phyloP scores from a whole-genome alignment of 768 basidiomycete genomes.

The Phanerodontia chrysosporium region DNA sequence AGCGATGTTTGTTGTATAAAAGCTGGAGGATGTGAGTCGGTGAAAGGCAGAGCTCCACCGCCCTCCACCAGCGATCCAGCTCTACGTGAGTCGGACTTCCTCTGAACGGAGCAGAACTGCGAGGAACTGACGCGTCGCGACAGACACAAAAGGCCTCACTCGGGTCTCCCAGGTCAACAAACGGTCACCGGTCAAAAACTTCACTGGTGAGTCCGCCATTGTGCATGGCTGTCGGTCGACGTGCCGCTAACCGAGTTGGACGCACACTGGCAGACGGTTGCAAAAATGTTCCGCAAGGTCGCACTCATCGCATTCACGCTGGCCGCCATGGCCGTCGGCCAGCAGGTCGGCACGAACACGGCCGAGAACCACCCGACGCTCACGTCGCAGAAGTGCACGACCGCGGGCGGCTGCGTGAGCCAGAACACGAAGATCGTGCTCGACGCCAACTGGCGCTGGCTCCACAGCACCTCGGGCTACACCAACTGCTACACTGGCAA shows the following conservation, averaged over 20 bases:
- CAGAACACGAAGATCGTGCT: slow-evolving; percentile 31
- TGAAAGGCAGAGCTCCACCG: slow-evolving; percentile 5
- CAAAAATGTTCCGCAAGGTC: slow-evolving; percentile 21
- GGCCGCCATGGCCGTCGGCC: slow-evolving; percentile 36
- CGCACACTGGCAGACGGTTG: background rate
- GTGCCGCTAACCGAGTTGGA: too few relatives aligned
- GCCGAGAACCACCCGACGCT: slow-evolving; percentile 45
- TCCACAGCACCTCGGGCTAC: slow-evolving; percentile 22
- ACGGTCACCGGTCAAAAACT: too few relatives aligned
- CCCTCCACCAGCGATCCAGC: background rate
- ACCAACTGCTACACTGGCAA: slow-evolving; percentile 48
- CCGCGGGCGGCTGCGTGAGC: slow-evolving; percentile 36
- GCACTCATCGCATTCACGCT: slow-evolving; percentile 23
- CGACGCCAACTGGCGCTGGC: slow-evolving; percentile 50
- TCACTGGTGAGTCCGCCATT: background rate
- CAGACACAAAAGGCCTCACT: background rate
- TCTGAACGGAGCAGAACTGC: too few relatives aligned
- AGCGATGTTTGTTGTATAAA: background rate
- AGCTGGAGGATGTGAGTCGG: background rate
- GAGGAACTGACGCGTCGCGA: too few relatives aligned
- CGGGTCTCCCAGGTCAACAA: too few relatives aligned
- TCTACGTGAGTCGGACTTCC: background rate
- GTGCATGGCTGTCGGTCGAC: too few relatives aligned
- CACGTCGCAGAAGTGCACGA: slow-evolving; percentile 43
- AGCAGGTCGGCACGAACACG: slow-evolving; percentile 41